phyloP scores from a whole-genome alignment of 2,329 filamentous ascomycete genomes.

The Botrytis galanthina region DNA sequence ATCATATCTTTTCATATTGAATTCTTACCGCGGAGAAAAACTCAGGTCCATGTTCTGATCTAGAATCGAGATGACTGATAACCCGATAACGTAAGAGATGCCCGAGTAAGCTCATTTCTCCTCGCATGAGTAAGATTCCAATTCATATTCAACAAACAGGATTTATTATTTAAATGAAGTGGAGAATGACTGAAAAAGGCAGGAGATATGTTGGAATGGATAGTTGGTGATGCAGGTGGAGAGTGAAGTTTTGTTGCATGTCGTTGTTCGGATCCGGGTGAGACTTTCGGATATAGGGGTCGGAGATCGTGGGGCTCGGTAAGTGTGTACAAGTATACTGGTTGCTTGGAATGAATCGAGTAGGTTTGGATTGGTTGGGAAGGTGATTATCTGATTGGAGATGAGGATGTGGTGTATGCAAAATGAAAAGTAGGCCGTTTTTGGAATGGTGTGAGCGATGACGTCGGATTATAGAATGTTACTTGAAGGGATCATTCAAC shows the following conservation, averaged over 20 bases:
- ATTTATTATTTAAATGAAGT: accelerated
- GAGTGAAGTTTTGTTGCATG: neutral
- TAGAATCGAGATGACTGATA: neutral
- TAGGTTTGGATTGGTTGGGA: neutral
- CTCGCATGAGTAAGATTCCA: neutral
- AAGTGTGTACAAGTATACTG: too few species aligned
- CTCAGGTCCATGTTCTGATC: neutral
- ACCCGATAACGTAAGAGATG: neutral
- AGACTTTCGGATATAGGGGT: neutral
- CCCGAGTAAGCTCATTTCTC: neutral
- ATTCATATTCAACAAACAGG: neutral
- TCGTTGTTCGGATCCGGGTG: neutral
- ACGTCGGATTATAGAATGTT: neutral
- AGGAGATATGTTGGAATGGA: neutral
- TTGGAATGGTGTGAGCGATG: neutral
- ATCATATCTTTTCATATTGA: neutral
- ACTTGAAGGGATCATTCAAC: neutral
- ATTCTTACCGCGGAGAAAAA: neutral
- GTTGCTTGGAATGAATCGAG: neutral
- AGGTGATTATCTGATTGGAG: neutral
- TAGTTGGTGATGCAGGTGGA: neutral
- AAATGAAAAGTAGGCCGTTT: neutral
- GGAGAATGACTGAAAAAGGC: neutral
- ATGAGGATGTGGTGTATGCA: neutral
- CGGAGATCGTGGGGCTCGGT: neutral